Conservation (phyloP, 1,284 basidiomycete species). For the Cryptococcus jaspeensis region DNA sequence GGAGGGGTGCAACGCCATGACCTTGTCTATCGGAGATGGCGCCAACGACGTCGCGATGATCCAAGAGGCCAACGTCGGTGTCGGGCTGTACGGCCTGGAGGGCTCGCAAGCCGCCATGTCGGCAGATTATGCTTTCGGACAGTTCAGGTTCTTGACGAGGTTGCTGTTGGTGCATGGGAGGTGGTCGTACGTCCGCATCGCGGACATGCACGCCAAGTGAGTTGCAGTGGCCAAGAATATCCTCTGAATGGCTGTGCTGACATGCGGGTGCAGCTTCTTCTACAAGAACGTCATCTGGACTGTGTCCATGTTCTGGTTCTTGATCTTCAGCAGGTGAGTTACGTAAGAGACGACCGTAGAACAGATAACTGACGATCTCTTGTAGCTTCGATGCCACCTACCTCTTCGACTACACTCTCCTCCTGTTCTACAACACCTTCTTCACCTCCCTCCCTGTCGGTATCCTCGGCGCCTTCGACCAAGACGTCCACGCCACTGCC, state of each 20-base stretch:
- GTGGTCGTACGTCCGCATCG: conserved; percentile 93
- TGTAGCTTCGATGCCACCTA: conserved; percentile 88
- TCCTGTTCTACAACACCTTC: conserved; percentile 83
- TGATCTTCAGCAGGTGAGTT: conserved; percentile 77
- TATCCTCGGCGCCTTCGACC: conserved; percentile 89
- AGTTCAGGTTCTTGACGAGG: conserved; percentile 92
- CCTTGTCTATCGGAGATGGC: conserved; percentile 93
- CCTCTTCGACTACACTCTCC: conserved; percentile 92
- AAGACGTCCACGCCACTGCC: conserved; percentile 88
- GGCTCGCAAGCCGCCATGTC: conserved; percentile 99
- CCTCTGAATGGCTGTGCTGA: neutral
- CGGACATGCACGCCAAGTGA: conserved; percentile 89
- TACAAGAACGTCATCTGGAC: conserved; percentile 71
- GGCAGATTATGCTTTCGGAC: conserved; percentile 96
- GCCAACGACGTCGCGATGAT: conserved; percentile 59
- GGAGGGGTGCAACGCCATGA: conserved; percentile 93
- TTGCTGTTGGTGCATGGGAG: conserved; percentile 90
- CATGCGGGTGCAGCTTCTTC: conserved; percentile 63
- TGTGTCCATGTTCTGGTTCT: conserved; percentile 88
- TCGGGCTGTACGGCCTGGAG: conserved; percentile 89
- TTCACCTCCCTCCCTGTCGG: conserved; percentile 95
- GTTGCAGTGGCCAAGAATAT: conserved; percentile 8
- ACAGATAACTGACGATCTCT: neutral
- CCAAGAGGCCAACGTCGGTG: conserved; percentile 95
- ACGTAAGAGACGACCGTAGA: too few relatives aligned